Percentiles rank a stretch among this genome's conserved stretches.
phyloP scores from a whole-genome alignment of 2,329 filamentous ascomycete species.

The Parascedosporium putredinis region DNA sequence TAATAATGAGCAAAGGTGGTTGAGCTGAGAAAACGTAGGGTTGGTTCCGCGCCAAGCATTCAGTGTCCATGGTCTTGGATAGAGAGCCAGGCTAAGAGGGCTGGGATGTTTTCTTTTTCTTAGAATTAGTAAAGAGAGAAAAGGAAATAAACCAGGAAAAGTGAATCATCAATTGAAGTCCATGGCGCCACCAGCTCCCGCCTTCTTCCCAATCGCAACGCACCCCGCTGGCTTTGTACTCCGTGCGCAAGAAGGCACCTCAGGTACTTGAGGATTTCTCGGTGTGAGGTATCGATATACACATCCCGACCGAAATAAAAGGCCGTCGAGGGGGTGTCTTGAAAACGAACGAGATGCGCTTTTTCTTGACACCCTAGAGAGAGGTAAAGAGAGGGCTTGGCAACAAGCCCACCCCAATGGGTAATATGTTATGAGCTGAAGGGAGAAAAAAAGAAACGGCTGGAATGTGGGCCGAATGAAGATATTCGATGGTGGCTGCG shows the following conservation, averaged over 20 bases:
- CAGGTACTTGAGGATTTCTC: background rate
- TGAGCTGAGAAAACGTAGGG: too few species aligned
- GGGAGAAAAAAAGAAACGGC: background rate
- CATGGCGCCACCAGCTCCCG: too few species aligned
- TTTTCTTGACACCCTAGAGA: background rate
- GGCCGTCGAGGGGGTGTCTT: background rate
- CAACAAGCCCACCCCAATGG: too few species aligned
- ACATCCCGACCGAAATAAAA: too few species aligned
- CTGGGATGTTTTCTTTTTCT: too few species aligned
- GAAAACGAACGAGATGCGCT: background rate
- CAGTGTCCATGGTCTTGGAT: too few species aligned
- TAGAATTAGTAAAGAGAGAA: background rate
- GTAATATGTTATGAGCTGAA: too few species aligned
- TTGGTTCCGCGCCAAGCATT: too few species aligned
- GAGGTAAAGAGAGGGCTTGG: too few species aligned
- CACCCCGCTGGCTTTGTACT: constrained; percentile 2
- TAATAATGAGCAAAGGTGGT: too few species aligned
- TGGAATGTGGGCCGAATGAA: background rate
- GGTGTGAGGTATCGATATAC: background rate
- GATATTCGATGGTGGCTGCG: background rate
- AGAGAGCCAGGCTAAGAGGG: too few species aligned
- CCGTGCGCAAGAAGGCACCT: background rate
- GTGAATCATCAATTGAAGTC: background rate
- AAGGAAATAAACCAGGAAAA: background rate
- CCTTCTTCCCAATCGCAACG: too few species aligned